Evolutionary conservation across 1,139 yeast genomes (phyloP), one percentile per base, ranked within the genome.

Genomic region (Kodamaea derodonti): DNA sequence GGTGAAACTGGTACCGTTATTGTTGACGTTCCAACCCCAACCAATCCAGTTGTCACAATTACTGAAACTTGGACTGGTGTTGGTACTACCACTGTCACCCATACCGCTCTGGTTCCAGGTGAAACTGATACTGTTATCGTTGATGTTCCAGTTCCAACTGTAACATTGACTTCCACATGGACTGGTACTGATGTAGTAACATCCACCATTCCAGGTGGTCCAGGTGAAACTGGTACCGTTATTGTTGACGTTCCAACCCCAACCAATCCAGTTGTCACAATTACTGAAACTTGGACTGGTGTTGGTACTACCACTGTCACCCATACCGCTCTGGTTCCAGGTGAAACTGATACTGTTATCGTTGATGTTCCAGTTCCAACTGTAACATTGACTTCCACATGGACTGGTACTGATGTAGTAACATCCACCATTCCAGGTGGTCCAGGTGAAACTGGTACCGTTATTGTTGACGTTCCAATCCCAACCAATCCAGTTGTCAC

Each of bases 241-340:
- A 27, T 43, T n/a, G 37, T 50, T 12, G 45, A 41, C n/a, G 41
- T 43, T 25, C 56, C 58, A n/a, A 12, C 53, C 10, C 45, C 43
- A 16, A 28, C 38, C 4, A n/a, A n/a, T n/a, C n/a, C n/a, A n/a
- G n/a, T n/a, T n/a, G 37, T 43, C 9, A 33, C 38, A 4, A 46
- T 42, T 9, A 34, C 42, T 20, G 12, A 20, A 4, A 36, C 40
- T n/a, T 35, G 40, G 36, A 35, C 37, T 18, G n/a, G 18, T 15
- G 11, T 26, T 11, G 16, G 15, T 13, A 26, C 16, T 7, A 14
- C 39, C 1, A 26, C 16, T 26, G 13, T 18, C 6, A 26, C 29
- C 7, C 8, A 10, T 6, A 13, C 16, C 10, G 18, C 29, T 8
- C n/a, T n/a, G n/a, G 29, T 8, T 14, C 16, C 29, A 7, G 29